Conservation (phyloP, 148 eudicot genomes). For the Agrostemma githago region DNA sequence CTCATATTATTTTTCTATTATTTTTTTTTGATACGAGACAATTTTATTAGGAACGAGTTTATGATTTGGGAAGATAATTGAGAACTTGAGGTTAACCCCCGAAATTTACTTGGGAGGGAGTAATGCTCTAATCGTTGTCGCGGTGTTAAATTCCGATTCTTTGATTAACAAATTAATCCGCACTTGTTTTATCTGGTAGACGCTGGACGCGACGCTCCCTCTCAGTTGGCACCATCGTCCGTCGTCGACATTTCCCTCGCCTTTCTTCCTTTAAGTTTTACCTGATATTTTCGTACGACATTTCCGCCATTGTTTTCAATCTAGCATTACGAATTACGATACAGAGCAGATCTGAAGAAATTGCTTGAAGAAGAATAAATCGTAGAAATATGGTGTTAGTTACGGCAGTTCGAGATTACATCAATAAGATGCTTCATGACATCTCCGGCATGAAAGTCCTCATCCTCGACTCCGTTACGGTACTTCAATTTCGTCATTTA, state of each 20-base stretch:
- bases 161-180: not conserved
- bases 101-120: too few species aligned
- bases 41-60: too few species aligned
- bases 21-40: too few species aligned
- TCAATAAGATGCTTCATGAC: conserved; percentile 85
- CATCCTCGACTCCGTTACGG: conserved; percentile 87
- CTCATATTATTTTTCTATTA: too few species aligned
- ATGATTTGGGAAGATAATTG: too few species aligned
- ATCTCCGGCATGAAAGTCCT: conserved; percentile 97
- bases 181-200: not conserved
- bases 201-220: not conserved
- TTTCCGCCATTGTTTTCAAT: conserved; percentile 6
- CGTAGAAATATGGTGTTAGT: conserved; percentile 58
- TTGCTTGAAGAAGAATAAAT: not conserved
- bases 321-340: not conserved
- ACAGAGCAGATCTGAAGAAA: conserved; percentile 3
- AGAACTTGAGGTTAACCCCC: too few species aligned
- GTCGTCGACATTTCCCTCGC: not conserved
- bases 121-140: too few species aligned
- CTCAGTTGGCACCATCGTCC: not conserved
- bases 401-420: conserved; percentile 69
- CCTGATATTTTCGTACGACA: not conserved
- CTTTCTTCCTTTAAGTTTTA: too few species aligned
- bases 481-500: conserved; percentile 11
- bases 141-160: too few species aligned